phyloP scores from a whole-genome alignment of 768 basidiomycete genomes.

The Leccinum variicolor region DNA sequence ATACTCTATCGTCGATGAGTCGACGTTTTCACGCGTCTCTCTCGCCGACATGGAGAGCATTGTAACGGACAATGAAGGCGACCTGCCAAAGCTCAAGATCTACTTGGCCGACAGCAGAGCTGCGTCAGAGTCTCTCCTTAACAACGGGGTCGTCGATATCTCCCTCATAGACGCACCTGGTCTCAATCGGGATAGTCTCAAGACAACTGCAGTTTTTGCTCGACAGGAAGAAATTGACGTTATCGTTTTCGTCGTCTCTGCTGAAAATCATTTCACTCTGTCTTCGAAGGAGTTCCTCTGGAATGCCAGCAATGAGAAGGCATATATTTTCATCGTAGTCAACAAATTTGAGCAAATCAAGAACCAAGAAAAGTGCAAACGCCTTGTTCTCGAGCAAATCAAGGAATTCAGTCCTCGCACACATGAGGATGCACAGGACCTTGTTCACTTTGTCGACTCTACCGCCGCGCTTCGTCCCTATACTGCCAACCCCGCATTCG shows the following conservation, averaged over 20 bases:
- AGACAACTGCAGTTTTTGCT: slow-evolving; percentile 93
- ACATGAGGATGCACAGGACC: slow-evolving; percentile 84
- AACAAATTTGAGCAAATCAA: slow-evolving; percentile 96
- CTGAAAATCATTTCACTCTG: slow-evolving; percentile 97
- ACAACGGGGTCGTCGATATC: slow-evolving; percentile 95
- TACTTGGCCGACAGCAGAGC: slow-evolving; percentile 83
- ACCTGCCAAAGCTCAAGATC: slow-evolving; percentile 73
- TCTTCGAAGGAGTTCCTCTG: slow-evolving; percentile 92
- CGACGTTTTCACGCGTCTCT: slow-evolving; percentile 68
- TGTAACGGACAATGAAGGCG: slow-evolving; percentile 55
- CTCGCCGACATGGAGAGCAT: slow-evolving; percentile 76
- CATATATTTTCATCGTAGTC: slow-evolving; percentile 96
- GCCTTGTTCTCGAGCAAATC: slow-evolving; percentile 90
- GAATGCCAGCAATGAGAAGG: slow-evolving; percentile 94
- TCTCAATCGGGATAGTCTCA: slow-evolving; percentile 89
- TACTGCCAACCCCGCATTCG: slow-evolving; percentile 68
- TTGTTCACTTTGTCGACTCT: slow-evolving; percentile 98
- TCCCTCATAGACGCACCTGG: slow-evolving; percentile 98
- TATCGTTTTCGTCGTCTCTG: slow-evolving; percentile 95
- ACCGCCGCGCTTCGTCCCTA: slow-evolving; percentile 66
- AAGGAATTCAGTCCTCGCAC: slow-evolving; percentile 89
- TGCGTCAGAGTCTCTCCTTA: slow-evolving; percentile 79
- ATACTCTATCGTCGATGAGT: slow-evolving; percentile 69
- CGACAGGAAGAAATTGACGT: slow-evolving; percentile 99
- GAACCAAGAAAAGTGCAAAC: slow-evolving; percentile 90